These are phyloP conservation scores for Salix brachista DNA, from an alignment of 345 rosid species.

Conservation along the genomic window DNA sequence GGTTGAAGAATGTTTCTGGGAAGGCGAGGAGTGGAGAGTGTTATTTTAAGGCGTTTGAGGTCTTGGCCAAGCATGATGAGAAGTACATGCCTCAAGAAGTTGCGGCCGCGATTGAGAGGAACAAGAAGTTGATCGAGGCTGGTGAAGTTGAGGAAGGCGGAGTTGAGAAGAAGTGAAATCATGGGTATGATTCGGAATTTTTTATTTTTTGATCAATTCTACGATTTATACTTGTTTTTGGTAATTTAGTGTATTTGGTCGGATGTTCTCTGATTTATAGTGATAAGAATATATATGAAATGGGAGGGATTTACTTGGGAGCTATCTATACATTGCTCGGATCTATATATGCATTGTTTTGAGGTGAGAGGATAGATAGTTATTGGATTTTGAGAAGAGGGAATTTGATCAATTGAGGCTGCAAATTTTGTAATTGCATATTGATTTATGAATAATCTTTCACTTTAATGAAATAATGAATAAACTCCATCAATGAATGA, in stretches of 20 bases:
- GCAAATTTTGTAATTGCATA: conserved; percentile 5
- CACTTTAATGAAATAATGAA: not conserved
- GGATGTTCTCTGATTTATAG: not conserved
- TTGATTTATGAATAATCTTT: not conserved
- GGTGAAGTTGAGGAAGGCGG: conserved; percentile 14
- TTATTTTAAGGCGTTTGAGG: conserved; percentile 74
- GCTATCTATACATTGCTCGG: too few species aligned
- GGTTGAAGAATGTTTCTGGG: conserved; percentile 46
- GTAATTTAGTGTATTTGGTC: not conserved
- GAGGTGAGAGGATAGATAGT: not conserved
- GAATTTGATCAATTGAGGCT: not conserved
- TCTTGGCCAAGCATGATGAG: conserved; percentile 96
- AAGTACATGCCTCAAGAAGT: conserved; percentile 97
- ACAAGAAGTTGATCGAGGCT: conserved; percentile 65
- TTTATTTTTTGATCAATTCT: too few species aligned
- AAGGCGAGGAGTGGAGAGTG: conserved; percentile 69
- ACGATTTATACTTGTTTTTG: not conserved
- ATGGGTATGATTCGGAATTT: conserved; percentile 12
- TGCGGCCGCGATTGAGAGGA: conserved; percentile 94
- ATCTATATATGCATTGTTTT: not conserved
- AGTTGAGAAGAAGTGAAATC: conserved; percentile 27
- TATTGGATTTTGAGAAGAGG: not conserved
- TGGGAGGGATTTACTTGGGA: not conserved
- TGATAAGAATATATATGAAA: not conserved
- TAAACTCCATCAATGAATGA: not conserved